Base-by-base conservation (phyloP, 441 rosid species). In the Erodium texanum region DNA sequence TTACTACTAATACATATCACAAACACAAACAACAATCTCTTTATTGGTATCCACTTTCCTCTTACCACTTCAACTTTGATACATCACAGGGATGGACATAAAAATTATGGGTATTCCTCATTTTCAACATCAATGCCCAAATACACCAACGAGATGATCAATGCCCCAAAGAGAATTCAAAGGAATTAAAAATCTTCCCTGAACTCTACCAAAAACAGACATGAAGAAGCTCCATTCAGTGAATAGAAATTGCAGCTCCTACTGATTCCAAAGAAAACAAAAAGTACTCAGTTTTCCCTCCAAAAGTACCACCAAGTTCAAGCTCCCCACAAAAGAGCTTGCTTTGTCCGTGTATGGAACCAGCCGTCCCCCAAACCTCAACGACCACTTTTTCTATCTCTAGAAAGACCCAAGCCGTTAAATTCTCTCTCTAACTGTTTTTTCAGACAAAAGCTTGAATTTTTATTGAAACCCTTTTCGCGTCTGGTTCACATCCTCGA, bases 11-110 rank as follows among this genome's bases (percentile, higher is more conserved):
- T 24, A 34, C 58, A 62, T 15, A 54, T 1, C n/a, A n/a, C n/a
- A n/a, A n/a, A n/a, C 7, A 48, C 4, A 65, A 73, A 56, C 70
- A 7, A 70, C 54, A 62, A 69, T 24, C 62, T 36, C 50, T 24
- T 61, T 14, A 59, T 23, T 3, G 64, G 32, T 24, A 61, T 7
- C 29, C 63, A 22, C 29, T 59, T 59, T 59, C 63, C 27, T n/a
- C 22, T n/a, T n/a, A n/a, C n/a, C n/a, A n/a, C 27, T 59, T 59
- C 2, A 59, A 24, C 63, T 24, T 59, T 23, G 29, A 22, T 59
- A 59, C 29, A 59, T 59, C 23, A 24, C 38, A 59, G 16, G 18
- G 15, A 15, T 48, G 54, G 0, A 48, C 54, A 48, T 14, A 48
- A 48, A 48, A 14, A 15, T 48, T 15, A 48, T 15, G 16, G 18